Conservation (phyloP, 2,329 filamentous ascomycete genomes). For the Penicillium sp. region DNA sequence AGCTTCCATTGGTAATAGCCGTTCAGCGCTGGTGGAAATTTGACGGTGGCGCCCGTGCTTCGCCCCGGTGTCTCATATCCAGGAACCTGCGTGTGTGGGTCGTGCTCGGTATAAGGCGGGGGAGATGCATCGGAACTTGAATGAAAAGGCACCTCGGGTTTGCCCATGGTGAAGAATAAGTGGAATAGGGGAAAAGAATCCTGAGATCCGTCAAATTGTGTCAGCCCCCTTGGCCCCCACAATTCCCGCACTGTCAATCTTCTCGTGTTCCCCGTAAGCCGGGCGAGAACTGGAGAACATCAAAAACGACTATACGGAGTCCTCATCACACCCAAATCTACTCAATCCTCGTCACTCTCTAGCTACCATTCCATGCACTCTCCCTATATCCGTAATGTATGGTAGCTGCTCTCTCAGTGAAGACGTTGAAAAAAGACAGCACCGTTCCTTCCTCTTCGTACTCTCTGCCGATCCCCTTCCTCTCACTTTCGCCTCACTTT, state of each 20-base stretch:
- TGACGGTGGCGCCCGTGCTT: background rate
- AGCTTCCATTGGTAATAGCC: conserved; percentile 17
- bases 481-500: too few species aligned
- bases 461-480: too few species aligned
- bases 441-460: too few species aligned
- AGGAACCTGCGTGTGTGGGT: background rate
- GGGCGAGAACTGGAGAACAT: too few species aligned
- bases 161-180: background rate
- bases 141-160: background rate
- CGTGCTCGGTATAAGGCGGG: conserved; percentile 2
- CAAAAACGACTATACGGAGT: too few species aligned
- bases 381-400: too few species aligned
- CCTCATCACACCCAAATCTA: too few species aligned
- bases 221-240: background rate
- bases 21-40: conserved; percentile 14
- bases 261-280: background rate
- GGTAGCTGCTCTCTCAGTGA: too few species aligned
- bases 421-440: too few species aligned
- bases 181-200: background rate
- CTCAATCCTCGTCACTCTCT: too few species aligned
- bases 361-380: too few species aligned
- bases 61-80: background rate
- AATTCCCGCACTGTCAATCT: too few species aligned
- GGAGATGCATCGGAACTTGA: background rate
- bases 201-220: background rate